Evolutionary conservation across 805 yeast species (phyloP).

Genomic region (Candida orba): DNA sequence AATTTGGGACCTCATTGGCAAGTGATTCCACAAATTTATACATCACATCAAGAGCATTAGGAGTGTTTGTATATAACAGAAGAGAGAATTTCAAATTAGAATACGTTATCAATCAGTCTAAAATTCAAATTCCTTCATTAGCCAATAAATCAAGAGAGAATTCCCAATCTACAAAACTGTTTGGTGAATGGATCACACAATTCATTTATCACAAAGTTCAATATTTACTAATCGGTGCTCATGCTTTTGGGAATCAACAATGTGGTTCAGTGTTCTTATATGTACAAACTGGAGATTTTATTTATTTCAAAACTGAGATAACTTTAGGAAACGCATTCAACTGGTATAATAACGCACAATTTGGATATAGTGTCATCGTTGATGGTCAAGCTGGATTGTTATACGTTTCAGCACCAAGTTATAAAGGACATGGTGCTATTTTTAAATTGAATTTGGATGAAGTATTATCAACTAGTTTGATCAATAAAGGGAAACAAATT

Average conservation of each 20-base stretch:
- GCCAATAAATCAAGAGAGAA: neutral
- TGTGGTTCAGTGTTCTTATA: constrained; percentile 38
- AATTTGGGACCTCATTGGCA: constrained; percentile 33
- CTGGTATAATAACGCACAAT: constrained; percentile 9
- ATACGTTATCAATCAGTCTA: constrained; percentile 8
- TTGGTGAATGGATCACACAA: constrained; percentile 14
- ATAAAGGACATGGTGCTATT: constrained; percentile 39
- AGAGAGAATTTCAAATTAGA: constrained; percentile 12
- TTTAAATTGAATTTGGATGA: constrained; percentile 31
- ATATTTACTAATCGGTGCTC: constrained; percentile 11
- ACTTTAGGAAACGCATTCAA: constrained; percentile 2
- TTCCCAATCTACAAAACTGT: constrained; percentile 12
- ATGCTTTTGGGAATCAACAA: constrained; percentile 20
- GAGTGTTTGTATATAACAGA: constrained; percentile 25
- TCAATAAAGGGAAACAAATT: too few species aligned
- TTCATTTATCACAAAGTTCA: constrained; percentile 12
- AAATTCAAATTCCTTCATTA: constrained; percentile 3
- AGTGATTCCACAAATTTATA: constrained; percentile 22
- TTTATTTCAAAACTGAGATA: neutral
- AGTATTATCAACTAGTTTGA: constrained; percentile 1
- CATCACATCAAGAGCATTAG: constrained; percentile 33
- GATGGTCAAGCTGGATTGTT: constrained; percentile 17
- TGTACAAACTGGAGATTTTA: neutral
- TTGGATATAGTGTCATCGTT: constrained; percentile 11
- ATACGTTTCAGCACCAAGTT: constrained; percentile 38